Evolutionary conservation across 768 basidiomycete species (phyloP).

Genomic region (Lentinus tigrinus): DNA sequence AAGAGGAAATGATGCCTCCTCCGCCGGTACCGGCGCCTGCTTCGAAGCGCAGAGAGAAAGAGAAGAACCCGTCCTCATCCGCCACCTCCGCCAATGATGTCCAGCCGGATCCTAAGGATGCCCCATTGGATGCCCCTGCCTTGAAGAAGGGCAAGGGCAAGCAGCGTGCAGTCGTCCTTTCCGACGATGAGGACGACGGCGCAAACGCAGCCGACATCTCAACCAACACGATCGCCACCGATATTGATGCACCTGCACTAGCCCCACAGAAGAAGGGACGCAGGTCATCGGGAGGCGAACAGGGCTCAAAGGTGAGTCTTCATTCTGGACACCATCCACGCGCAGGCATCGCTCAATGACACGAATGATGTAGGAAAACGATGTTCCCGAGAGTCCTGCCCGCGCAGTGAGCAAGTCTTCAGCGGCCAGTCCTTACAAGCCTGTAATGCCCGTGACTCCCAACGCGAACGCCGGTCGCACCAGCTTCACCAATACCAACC

Average conservation of each 20-base stretch:
- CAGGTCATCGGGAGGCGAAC: constrained; percentile 1
- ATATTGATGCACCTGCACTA: constrained; percentile 7
- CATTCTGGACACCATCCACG: background rate
- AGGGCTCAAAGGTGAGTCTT: constrained; percentile 12
- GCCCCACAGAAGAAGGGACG: constrained; percentile 13
- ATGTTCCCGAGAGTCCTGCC: constrained; percentile 1
- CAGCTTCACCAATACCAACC: constrained; percentile 9
- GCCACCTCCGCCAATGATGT: background rate
- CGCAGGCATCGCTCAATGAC: background rate
- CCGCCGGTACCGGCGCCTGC: background rate
- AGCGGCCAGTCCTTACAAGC: background rate
- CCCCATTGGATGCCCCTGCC: background rate
- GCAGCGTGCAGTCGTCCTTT: constrained; percentile 19
- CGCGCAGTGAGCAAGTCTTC: background rate
- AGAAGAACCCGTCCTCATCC: background rate
- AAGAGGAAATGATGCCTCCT: constrained; percentile 2
- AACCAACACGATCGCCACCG: background rate
- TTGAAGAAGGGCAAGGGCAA: constrained; percentile 16
- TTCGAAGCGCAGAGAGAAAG: background rate
- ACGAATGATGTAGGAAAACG: constrained; percentile 3
- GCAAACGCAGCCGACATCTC: constrained; percentile 9
- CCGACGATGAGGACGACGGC: constrained; percentile 23
- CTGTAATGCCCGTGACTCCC: background rate
- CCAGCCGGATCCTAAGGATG: background rate
- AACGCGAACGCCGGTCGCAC: constrained; percentile 3